phyloP scores from a whole-genome alignment of 2,329 filamentous ascomycete species.

The Penicillium sp. region DNA sequence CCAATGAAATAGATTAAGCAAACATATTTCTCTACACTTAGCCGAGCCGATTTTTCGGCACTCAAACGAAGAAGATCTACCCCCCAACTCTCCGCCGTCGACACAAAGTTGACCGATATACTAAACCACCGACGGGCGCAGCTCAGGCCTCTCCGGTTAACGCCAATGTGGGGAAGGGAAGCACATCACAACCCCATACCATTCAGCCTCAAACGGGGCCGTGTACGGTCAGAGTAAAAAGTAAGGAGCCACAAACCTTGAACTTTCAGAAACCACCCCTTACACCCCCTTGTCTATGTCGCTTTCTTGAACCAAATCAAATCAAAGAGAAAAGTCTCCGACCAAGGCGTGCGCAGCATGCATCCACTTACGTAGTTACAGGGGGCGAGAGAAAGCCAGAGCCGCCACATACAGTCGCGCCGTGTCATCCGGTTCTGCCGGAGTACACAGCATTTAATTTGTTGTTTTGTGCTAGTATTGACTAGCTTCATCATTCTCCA shows the following conservation, averaged over 20 bases:
- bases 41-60: neutral
- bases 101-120: neutral
- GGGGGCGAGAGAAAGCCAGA: neutral
- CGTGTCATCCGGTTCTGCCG: neutral
- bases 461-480: neutral
- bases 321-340: neutral
- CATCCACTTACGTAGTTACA: neutral
- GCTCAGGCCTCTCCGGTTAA: conserved; percentile 5
- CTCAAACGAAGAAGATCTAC: neutral
- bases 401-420: neutral
- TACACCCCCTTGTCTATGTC: neutral
- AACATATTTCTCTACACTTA: neutral
- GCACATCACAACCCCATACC: conserved; percentile 1
- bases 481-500: neutral
- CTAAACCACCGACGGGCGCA: neutral
- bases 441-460: neutral
- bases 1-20: neutral
- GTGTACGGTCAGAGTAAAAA: neutral
- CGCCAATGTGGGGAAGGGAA: conserved; percentile 5
- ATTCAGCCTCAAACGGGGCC: conserved; percentile 4
- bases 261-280: neutral
- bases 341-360: neutral
- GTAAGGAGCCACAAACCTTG: neutral
- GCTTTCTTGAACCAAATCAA: too few species aligned
- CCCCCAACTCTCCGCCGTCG: neutral